Conservation (phyloP, 140 eudicot genomes). For the Anethum foeniculum region DNA sequence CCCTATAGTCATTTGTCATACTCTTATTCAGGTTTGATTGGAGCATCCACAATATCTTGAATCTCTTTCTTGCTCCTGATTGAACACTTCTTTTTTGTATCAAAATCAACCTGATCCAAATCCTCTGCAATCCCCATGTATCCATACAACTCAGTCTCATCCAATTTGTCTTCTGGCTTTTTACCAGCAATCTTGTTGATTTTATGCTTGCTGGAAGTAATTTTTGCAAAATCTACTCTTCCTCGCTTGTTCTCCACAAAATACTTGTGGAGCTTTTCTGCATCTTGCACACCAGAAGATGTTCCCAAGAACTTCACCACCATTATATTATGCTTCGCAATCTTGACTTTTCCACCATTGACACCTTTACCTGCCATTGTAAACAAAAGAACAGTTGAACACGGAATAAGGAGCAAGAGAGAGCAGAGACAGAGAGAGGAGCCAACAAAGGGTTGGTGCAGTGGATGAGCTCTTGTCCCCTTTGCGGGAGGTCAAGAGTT, state of each 20-base stretch:
- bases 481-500: too few species aligned
- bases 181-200: slow-evolving; percentile 18
- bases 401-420: neutral
- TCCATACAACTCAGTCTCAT: slow-evolving; percentile 40
- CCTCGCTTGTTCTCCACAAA: slow-evolving; percentile 49
- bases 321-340: slow-evolving; percentile 41
- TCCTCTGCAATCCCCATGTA: slow-evolving; percentile 66
- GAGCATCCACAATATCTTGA: slow-evolving; percentile 54
- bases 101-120: slow-evolving; percentile 52
- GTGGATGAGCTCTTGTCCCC: too few species aligned
- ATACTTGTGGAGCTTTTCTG: slow-evolving; percentile 45
- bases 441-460: too few species aligned
- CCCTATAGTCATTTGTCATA: neutral
- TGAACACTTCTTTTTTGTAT: slow-evolving; percentile 48
- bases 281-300: slow-evolving; percentile 51
- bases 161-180: slow-evolving; percentile 20
- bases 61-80: slow-evolving; percentile 67
- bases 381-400: neutral
- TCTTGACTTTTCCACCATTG: slow-evolving; percentile 43
- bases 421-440: too few species aligned
- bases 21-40: slow-evolving; percentile 39
- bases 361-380: slow-evolving; percentile 38
- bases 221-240: slow-evolving; percentile 32
- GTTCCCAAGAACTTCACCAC: slow-evolving; percentile 58
- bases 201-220: slow-evolving; percentile 22